Base-by-base conservation (phyloP, 352 stramenopile genomes). In the Pythium diclinum region DNA sequence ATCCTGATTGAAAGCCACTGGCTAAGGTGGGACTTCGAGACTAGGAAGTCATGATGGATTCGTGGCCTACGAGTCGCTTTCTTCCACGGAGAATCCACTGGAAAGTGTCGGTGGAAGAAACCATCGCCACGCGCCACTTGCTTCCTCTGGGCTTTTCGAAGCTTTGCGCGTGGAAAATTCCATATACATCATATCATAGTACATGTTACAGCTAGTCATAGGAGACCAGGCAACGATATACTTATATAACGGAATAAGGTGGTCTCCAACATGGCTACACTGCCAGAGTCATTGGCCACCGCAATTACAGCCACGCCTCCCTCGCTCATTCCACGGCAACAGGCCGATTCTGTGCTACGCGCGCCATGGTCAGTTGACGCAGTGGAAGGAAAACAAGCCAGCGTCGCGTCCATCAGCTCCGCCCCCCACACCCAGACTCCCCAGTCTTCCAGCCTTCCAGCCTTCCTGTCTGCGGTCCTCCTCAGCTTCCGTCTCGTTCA, bases 351-450 rank as follows among this genome's bases (percentile, higher is more conserved):
- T 6, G n/a, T 21, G 32, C 32, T 21, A 25, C 30, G 53, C 33
- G 11, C 53, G 23, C 30, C 53, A 28, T 47, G 36, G 53, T 25
- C 36, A 60, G 42, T 60, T 49, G 42, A 49, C 42, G 9, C 42
- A 28, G 38, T 40, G 42, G 58, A 63, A 63, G 47, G 58, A 63
- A 63, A 52, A 63, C 58, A 25, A 65, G 59, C 33, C 59, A 57
- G 28, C 25, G 3, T 25, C 23, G 47, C 47, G n/a, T 54, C 47
- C 25, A 30, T 33, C 19, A 54, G 17, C n/a, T 3, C 17, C n/a
- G n/a, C n/a, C 25, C 25, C 25, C 0, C 25, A 28, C 25, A 28
- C 44, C 0, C n/a, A 8, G 23, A 21, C 21, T 1, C 10, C 36
- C 10, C 0, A 42, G 10, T 25, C 42, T 49, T 49, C 17, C 1